Base-by-base conservation (phyloP, 768 basidiomycete genomes). In the Trametes elegans region DNA sequence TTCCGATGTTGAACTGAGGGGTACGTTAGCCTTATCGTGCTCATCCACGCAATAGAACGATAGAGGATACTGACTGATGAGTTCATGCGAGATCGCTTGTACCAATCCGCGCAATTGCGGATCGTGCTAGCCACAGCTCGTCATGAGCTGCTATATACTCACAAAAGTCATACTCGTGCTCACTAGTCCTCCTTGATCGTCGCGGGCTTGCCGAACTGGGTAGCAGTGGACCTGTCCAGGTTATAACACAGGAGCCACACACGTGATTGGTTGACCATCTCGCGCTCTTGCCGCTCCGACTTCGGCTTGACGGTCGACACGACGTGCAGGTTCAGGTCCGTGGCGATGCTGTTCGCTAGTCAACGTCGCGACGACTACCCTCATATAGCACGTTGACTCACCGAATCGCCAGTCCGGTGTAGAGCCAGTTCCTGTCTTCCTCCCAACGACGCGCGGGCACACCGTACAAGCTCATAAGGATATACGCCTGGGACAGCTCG, bases 171-270 rank as follows among this genome's bases (percentile, higher is more conserved):
- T 23, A 10, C 10, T 41, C 23, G 10, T 1, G 39, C 83, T 49
- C 61, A 85, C 84, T 79, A 86, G 65, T 94, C 90, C 63, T 93
- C 92, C 62, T 88, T 87, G 66, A 95, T 86, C 8, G 90, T 92
- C 11, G 85, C 86, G 2, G 92, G 90, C 69, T 93, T 93, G 3
- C 93, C 93, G 67, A 93, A 90, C 67, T 93, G 88, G 2, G 88
- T 93, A 2, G 90, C 86, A 3, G 88, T 87, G 24, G 91, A 93
- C 16, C 90, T 82, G 68, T 97, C 93, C 53, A 95, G 68, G 66
- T 91, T 90, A 73, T 87, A 93, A 67, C 90, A 94, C 46, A 89
- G 88, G 77, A 95, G 80, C 93, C 93, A 97, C 26, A 87, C 84
- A n/a, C 93, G 75, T 36, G 83, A 84, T 54, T 88, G 83, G 67